A percentile compares a stretch with the other conserved stretches of the same genome.
Evolutionary conservation across 176 grass and related monocot genomes (phyloP).

Genomic region (Aegilops umbellulata): DNA sequence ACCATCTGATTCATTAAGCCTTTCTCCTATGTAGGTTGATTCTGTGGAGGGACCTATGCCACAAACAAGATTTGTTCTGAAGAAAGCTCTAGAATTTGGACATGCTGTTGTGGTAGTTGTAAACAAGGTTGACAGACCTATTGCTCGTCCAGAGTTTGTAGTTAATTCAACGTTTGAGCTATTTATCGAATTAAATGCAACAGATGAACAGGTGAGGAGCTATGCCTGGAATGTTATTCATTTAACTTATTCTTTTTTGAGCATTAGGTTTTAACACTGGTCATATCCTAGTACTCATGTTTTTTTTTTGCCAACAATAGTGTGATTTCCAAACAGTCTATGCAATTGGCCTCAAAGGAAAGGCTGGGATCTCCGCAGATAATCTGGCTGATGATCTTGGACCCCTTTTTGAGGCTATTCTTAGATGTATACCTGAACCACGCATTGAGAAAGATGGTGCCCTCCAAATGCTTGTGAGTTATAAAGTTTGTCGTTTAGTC

Average conservation of each 20-base stretch:
- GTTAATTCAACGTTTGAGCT: slow-evolving; percentile 98
- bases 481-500: background rate
- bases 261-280: background rate
- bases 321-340: slow-evolving; percentile 98
- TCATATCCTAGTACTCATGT: slow-evolving; percentile 21
- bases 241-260: slow-evolving; percentile 26
- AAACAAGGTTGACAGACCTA: slow-evolving; percentile 93
- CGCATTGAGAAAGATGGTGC: slow-evolving; percentile 88
- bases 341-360: slow-evolving; percentile 95
- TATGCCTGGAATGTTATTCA: background rate
- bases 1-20: slow-evolving; percentile 19
- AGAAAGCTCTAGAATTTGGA: slow-evolving; percentile 97
- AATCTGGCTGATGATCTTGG: slow-evolving; percentile 90
- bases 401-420: slow-evolving; percentile 95
- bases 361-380: slow-evolving; percentile 79
- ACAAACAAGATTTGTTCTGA: slow-evolving; percentile 98
- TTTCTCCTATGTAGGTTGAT: slow-evolving; percentile 70
- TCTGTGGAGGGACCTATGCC: slow-evolving; percentile 99
- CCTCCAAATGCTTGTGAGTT: slow-evolving; percentile 91
- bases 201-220: slow-evolving; percentile 87
- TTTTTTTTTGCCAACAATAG: slow-evolving; percentile 41
- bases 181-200: slow-evolving; percentile 99
- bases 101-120: slow-evolving; percentile 98
- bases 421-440: slow-evolving; percentile 97
- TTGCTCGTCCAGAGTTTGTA: slow-evolving; percentile 89